Percentiles rank a stretch among this genome's conserved stretches.
Evolutionary conservation across 768 basidiomycete species (phyloP).

Genomic region (Mycena capillaripes): DNA sequence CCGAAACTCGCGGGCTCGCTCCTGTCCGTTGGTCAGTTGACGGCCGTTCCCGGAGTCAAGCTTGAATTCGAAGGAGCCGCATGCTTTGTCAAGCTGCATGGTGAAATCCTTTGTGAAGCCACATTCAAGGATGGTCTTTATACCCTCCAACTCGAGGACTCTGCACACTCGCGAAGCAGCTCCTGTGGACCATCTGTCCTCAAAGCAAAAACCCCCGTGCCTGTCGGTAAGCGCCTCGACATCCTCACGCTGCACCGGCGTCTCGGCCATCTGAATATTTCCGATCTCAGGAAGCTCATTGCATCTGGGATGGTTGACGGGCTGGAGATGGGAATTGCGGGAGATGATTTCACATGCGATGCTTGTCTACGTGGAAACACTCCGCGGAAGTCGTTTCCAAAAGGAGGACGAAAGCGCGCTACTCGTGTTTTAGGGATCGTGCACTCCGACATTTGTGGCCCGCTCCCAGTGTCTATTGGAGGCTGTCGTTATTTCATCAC

Average conservation of each 20-base stretch:
- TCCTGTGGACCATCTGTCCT: not conserved
- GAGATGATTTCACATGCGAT: conserved; percentile 5
- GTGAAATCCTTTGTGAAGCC: not conserved
- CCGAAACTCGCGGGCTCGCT: conserved; percentile 5
- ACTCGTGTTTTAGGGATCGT: conserved; percentile 13
- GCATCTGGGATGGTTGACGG: not conserved
- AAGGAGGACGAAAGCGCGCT: not conserved
- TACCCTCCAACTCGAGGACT: not conserved
- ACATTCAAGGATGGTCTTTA: conserved; percentile 1
- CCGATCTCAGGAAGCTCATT: conserved; percentile 9
- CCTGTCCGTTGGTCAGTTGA: too few relatives aligned
- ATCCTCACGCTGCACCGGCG: conserved; percentile 12
- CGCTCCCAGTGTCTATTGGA: conserved; percentile 4
- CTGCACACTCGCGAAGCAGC: not conserved
- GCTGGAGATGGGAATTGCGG: not conserved
- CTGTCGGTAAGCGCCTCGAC: conserved; percentile 23
- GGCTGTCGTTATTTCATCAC: conserved; percentile 15
- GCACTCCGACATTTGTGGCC: conserved; percentile 5
- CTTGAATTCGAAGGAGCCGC: not conserved
- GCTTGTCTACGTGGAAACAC: conserved; percentile 10
- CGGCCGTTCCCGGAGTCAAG: conserved; percentile 4
- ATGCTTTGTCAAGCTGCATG: conserved; percentile 2
- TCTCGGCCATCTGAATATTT: conserved; percentile 13
- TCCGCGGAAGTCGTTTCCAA: conserved; percentile 13
- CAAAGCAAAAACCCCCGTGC: conserved; percentile 8